Evolutionary conservation across 768 basidiomycete species (phyloP).

Genomic region (Boletellus ananas): DNA sequence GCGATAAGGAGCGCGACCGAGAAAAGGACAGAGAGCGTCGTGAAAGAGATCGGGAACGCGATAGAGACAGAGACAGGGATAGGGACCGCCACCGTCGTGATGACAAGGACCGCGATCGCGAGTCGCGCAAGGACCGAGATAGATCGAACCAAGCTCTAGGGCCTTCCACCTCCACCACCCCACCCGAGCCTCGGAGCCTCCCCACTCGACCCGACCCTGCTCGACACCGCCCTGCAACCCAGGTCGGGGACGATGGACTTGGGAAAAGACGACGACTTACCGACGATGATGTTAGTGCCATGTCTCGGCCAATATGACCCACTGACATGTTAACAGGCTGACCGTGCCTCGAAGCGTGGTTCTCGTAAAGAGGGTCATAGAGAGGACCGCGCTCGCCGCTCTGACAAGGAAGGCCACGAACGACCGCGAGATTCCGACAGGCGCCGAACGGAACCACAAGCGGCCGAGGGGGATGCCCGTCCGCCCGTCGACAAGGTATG

Average conservation of each 20-base stretch:
- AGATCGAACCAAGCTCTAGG: conserved; percentile 33
- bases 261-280: conserved; percentile 67
- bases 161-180: conserved; percentile 26
- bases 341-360: conserved; percentile 75
- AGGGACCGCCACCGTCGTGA: conserved; percentile 51
- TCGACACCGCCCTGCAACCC: conserved; percentile 47
- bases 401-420: conserved; percentile 68
- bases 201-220: conserved; percentile 58
- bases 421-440: conserved; percentile 65
- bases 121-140: conserved; percentile 61
- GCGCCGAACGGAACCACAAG: conserved; percentile 61
- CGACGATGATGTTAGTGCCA: conserved; percentile 67
- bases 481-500: conserved; percentile 62
- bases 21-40: conserved; percentile 40
- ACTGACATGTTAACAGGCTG: conserved; percentile 44
- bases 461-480: conserved; percentile 46
- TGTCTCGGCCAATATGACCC: neutral
- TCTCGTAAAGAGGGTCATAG: conserved; percentile 76
- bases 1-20: conserved; percentile 36
- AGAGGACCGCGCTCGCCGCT: conserved; percentile 67
- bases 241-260: conserved; percentile 56
- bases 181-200: conserved; percentile 51
- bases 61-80: conserved; percentile 43
- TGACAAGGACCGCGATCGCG: conserved; percentile 62
- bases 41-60: conserved; percentile 45